Evolutionary conservation across 139 green algal genomes (phyloP), one percentile per base, ranked within the genome.

Genomic region (Micromonas commoda): DNA sequence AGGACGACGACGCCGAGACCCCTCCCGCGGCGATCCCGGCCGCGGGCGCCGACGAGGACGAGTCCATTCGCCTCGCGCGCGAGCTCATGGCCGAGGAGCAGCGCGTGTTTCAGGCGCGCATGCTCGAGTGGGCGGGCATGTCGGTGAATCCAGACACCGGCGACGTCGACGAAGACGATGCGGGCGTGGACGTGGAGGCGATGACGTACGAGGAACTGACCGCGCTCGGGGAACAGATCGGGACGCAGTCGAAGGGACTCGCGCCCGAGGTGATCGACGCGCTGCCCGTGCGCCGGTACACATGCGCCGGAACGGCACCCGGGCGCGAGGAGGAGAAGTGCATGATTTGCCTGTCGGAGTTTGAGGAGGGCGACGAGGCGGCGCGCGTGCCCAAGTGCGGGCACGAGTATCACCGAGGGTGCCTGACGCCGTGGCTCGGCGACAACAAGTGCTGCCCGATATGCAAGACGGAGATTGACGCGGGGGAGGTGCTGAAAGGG

Each of bases 331-430:
- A 52, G 24, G 71, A 77, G 28, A 20, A 65, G 21, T 81, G 76
- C 52, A n/a, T 33, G 37, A 39, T 81, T 24, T 81, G 76, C 45
- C 64, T 21, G 26, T 20, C 28, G 1, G 76, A 75, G 53, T 81
- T 76, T 35, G 76, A 75, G 5, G 54, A 60, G 20, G 64, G 28
- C n/a, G 64, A 75, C 23, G 52, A 51, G 54, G 39, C 54, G 37
- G 28, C 20, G 13, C 5, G 52, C 16, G 2, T 81, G 35, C 64
- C 64, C 5, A 38, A 29, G 64, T 81, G 76, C 33, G 5, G 31
- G 33, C 76, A 81, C 64, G n/a, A 51, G 37, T 81, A 61, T 33
- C 76, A 81, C 76, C 24, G 9, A 5, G 76, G 67, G 64, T 81
- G 76, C 65, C 19, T 81, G n/a, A 13, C 16, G 51, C 76, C 64